These are phyloP conservation scores for Pochonia chlamydosporia DNA, from an alignment of 2,329 filamentous ascomycete genomes.

Conservation along the genomic window DNA sequence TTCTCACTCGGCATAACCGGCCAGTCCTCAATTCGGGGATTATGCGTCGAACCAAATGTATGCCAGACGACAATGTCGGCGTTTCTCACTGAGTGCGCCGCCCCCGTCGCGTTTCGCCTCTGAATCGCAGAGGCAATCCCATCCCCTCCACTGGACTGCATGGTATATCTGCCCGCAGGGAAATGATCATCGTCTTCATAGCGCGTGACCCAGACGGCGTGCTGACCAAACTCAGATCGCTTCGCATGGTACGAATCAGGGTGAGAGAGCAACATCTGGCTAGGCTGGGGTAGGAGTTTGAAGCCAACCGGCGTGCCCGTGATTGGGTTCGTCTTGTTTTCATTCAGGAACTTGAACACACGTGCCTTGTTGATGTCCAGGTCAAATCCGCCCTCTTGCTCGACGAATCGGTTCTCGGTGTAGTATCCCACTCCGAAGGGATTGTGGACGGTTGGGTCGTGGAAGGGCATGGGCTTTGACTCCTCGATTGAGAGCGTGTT, in stretches of 20 bases:
- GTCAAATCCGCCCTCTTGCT: conserved; percentile 40
- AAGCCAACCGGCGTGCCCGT: conserved; percentile 43
- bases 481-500: conserved; percentile 37
- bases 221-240: conserved; percentile 37
- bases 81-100: not conserved
- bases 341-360: conserved; percentile 42
- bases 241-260: conserved; percentile 33
- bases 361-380: conserved; percentile 47
- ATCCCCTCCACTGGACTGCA: conserved; percentile 40
- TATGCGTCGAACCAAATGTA: conserved; percentile 43
- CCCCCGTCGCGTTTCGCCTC: not conserved
- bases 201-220: conserved; percentile 43
- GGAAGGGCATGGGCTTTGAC: conserved; percentile 7
- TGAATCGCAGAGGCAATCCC: conserved; percentile 29
- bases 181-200: conserved; percentile 43
- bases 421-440: conserved; percentile 57
- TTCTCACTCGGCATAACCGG: conserved; percentile 39
- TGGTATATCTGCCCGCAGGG: conserved; percentile 45
- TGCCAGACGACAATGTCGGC: conserved; percentile 35
- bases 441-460: conserved; percentile 41
- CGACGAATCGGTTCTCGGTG: conserved; percentile 41
- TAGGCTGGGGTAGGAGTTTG: conserved; percentile 38
- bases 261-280: conserved; percentile 41
- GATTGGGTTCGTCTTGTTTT: conserved; percentile 35
- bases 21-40: conserved; percentile 43